These are phyloP conservation scores for Trifolium dubium DNA, from an alignment of 306 rosid genomes.

Conservation along the genomic window DNA sequence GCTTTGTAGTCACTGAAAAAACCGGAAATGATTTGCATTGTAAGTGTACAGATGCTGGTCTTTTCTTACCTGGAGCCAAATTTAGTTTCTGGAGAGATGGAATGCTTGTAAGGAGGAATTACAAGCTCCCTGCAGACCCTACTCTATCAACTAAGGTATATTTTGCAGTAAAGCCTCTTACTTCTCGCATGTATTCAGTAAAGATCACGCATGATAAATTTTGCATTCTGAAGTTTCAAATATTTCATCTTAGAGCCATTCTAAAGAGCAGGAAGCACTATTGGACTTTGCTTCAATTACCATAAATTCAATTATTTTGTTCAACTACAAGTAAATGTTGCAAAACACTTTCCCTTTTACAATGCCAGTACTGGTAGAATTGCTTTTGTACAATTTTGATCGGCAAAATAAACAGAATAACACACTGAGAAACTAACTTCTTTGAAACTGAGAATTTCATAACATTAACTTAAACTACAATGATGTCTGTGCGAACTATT, in stretches of 20 bases:
- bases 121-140: slow-evolving; percentile 50
- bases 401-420: background rate
- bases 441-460: background rate
- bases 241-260: background rate
- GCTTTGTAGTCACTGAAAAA: slow-evolving; percentile 74
- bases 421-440: background rate
- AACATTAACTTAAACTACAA: slow-evolving; percentile 1
- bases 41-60: slow-evolving; percentile 82
- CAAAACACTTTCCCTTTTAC: background rate
- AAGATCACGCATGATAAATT: slow-evolving; percentile 16
- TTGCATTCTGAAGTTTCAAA: no score
- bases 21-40: slow-evolving; percentile 69
- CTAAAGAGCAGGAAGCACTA: background rate
- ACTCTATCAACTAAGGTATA: slow-evolving; percentile 76
- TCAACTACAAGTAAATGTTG: background rate
- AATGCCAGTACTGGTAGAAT: background rate
- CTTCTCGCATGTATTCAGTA: slow-evolving; percentile 6
- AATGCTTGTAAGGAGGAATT: slow-evolving; percentile 70
- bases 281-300: background rate
- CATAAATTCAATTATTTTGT: background rate
- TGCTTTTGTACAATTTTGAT: slow-evolving; percentile 1
- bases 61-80: slow-evolving; percentile 82
- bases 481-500: background rate
- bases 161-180: background rate
- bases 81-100: slow-evolving; percentile 90